phyloP scores from a whole-genome alignment of 2,329 filamentous ascomycete species.

The Sarocladium strictum region DNA sequence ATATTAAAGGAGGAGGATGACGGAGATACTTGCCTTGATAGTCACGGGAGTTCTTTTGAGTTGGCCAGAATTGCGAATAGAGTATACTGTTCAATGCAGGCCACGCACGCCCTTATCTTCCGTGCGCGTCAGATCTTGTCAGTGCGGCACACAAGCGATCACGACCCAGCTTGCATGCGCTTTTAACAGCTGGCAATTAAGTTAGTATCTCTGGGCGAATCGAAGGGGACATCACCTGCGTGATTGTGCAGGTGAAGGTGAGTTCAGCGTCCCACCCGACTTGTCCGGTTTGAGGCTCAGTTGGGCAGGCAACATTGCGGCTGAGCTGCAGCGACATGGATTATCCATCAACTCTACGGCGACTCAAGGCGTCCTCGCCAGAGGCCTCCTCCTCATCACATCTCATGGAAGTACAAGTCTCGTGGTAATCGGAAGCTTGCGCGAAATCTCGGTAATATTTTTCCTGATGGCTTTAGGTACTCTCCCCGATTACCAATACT shows the following conservation, averaged over 20 bases:
- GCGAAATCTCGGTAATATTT: not conserved
- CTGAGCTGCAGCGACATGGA: constrained; percentile 8
- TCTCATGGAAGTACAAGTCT: too few species aligned
- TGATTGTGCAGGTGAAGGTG: not conserved
- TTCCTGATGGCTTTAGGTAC: not conserved
- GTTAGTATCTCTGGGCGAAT: too few species aligned
- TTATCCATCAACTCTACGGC: not conserved
- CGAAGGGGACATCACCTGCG: too few species aligned
- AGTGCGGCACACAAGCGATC: too few species aligned
- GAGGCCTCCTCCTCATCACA: not conserved
- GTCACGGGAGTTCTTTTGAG: constrained; percentile 6
- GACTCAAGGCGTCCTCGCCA: not conserved
- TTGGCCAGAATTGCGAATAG: not conserved
- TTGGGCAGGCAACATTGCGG: constrained; percentile 1
- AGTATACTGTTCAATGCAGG: constrained; percentile 3
- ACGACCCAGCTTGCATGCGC: too few species aligned
- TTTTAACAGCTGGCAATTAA: not conserved
- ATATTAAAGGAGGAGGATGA: constrained; percentile 1
- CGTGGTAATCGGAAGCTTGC: too few species aligned
- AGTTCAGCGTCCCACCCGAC: not conserved
- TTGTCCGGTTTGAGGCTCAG: not conserved
- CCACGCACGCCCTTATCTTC: not conserved
- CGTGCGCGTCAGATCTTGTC: too few species aligned
- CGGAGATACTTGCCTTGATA: not conserved
- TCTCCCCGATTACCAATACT: not conserved